Evolutionary conservation across 2,329 filamentous ascomycete genomes (phyloP), one percentile per base, ranked within the genome.

Genomic region (Chrysoporthe cubensis): DNA sequence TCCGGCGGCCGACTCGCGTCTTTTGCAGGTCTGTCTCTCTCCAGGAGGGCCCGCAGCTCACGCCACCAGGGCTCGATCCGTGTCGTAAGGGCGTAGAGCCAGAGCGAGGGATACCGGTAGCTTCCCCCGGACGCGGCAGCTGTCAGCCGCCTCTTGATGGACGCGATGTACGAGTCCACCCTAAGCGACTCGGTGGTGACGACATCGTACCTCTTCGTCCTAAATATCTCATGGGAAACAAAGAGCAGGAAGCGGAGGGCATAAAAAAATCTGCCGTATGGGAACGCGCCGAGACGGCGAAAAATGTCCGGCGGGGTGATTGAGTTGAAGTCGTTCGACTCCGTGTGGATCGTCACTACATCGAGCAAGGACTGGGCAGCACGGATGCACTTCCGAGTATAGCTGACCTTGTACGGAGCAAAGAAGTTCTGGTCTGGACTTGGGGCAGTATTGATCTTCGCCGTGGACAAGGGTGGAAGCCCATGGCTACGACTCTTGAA

Each of bases 51-150:
- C 40, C 62, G 26, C 21, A 69, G 60, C 14, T 63, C n/a, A 3
- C 44, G 26, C 32, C 60, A 69, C 68, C 68, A 69, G 1, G 68
- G 68, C 44, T 64, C 61, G 56, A 69, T 66, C 18, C 65, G 43
- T 6, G 68, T 61, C 43, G 56, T 48, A 4, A 67, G 42, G 40
- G 68, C 68, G 50, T 69, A 65, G 5, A 69, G 57, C 68, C 68
- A 69, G 26, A 69, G 32, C 13, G 61, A 54, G n/a, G 68, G 60
- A n/a, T 63, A 46, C n/a, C 65, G 65, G 60, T 67, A 69, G 13
- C 9, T 58, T 7, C 62, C 65, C 0, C 57, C 61, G 14, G 50
- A 48, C 8, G 68, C 62, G 18, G 57, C 65, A 14, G 50, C 32
- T 14, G 3, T 14, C 11, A 69, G 65, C 4, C 50, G 57, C 9